A percentile compares a stretch with the other conserved stretches of the same genome.
Evolutionary conservation across 768 basidiomycete genomes (phyloP).

Genomic region (Plicaturopsis crispa): DNA sequence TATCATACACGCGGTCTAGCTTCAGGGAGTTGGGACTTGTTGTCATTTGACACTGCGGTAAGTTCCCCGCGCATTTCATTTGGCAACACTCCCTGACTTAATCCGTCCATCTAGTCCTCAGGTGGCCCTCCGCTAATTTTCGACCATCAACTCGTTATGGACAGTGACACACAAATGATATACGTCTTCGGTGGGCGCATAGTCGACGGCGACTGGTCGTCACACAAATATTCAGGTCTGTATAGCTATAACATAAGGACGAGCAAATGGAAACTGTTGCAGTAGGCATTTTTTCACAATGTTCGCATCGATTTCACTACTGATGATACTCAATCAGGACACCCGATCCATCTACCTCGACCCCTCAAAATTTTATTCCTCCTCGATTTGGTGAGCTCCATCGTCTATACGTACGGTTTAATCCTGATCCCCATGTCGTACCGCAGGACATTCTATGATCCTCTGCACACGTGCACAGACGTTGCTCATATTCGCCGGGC

Average conservation of each 20-base stretch:
- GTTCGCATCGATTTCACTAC: background rate
- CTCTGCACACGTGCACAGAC: conserved; percentile 51
- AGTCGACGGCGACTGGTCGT: conserved; percentile 56
- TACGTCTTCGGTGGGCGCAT: conserved; percentile 75
- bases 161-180: conserved; percentile 59
- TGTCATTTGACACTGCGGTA: conserved; percentile 63
- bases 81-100: background rate
- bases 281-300: conserved; percentile 39
- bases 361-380: conserved; percentile 37
- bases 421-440: conserved; percentile 1
- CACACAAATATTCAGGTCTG: conserved; percentile 58
- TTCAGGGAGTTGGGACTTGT: conserved; percentile 63
- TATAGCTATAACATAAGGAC: conserved; percentile 64
- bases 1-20: conserved; percentile 61
- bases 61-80: conserved; percentile 13
- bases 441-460: conserved; percentile 73
- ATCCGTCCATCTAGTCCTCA: conserved; percentile 31
- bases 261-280: conserved; percentile 60
- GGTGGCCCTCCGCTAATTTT: conserved; percentile 70
- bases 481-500: conserved; percentile 71
- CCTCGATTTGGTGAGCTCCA: conserved; percentile 48
- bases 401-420: background rate
- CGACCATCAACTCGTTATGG: conserved; percentile 80
- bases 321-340: background rate
- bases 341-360: background rate